Conservation (phyloP, 2,329 filamentous ascomycete genomes). For the Xylaria digitata region DNA sequence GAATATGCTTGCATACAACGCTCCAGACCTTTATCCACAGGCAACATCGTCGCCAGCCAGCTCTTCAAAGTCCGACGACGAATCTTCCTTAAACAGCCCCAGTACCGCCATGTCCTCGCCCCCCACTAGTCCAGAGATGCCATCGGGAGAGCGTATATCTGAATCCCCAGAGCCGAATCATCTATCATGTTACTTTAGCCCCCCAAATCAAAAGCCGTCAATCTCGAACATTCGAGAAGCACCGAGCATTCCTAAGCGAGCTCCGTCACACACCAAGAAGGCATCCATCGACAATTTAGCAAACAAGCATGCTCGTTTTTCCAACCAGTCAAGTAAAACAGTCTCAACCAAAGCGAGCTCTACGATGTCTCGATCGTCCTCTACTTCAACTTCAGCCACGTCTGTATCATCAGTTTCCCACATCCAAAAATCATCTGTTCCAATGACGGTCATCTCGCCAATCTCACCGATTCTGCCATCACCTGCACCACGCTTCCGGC, state of each 20-base stretch:
- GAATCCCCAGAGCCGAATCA: slow-evolving; percentile 72
- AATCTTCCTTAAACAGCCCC: slow-evolving; percentile 75
- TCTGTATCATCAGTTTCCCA: slow-evolving; percentile 55
- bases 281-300: slow-evolving; percentile 79
- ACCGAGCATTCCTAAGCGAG: slow-evolving; percentile 79
- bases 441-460: slow-evolving; percentile 48
- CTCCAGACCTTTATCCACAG: slow-evolving; percentile 76
- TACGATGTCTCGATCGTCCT: slow-evolving; percentile 67
- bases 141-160: slow-evolving; percentile 64
- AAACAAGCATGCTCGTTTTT: slow-evolving; percentile 66
- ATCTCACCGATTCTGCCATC: slow-evolving; percentile 50
- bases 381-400: slow-evolving; percentile 65
- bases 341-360: slow-evolving; percentile 68
- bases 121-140: slow-evolving; percentile 76
- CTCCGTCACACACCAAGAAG: slow-evolving; percentile 89
- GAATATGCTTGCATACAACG: slow-evolving; percentile 95
- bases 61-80: slow-evolving; percentile 67
- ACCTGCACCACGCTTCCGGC: slow-evolving; percentile 44
- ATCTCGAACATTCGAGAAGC: slow-evolving; percentile 60
- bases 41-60: slow-evolving; percentile 63
- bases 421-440: slow-evolving; percentile 44
- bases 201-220: slow-evolving; percentile 59
- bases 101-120: slow-evolving; percentile 68
- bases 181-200: slow-evolving; percentile 72
- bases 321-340: slow-evolving; percentile 64